Conservation (phyloP, 441 rosid genomes). For the Erodium texanum region DNA sequence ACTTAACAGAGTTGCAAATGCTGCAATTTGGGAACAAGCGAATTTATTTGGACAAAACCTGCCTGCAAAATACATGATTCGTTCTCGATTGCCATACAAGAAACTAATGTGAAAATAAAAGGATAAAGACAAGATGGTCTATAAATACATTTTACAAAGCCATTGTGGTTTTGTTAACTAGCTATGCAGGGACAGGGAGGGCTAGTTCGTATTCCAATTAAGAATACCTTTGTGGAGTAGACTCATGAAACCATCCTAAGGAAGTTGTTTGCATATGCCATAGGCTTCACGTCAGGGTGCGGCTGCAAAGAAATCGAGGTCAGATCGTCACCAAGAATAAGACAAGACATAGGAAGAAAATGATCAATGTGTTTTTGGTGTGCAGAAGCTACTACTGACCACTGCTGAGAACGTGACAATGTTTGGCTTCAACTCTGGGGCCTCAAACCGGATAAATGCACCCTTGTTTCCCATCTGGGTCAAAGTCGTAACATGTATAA, state of each 20-base stretch:
- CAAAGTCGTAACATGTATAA: too few relatives aligned
- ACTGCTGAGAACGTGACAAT: conserved; percentile 86
- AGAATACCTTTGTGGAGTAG: not conserved
- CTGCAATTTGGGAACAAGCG: too few relatives aligned
- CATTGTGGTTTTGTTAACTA: not conserved
- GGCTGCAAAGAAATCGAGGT: conserved; percentile 37
- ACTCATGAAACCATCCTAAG: conserved; percentile 63
- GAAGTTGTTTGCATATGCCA: conserved; percentile 96
- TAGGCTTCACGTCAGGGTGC: conserved; percentile 91
- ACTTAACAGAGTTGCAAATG: too few relatives aligned
- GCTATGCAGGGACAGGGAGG: too few relatives aligned
- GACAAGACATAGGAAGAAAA: not conserved
- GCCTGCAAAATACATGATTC: not conserved
- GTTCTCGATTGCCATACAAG: not conserved
- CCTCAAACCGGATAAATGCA: conserved; percentile 83
- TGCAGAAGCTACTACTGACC: conserved; percentile 45
- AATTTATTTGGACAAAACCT: not conserved
- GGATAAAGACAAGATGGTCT: too few relatives aligned
- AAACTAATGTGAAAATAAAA: not conserved
- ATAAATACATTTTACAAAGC: not conserved
- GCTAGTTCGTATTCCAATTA: not conserved
- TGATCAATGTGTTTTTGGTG: not conserved
- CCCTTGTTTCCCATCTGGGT: conserved; percentile 96
- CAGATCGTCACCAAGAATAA: not conserved
- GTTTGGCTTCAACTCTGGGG: conserved; percentile 84